Evolutionary conservation across 257 asterid species (phyloP).

Genomic region (Solanum sparsipilum): DNA sequence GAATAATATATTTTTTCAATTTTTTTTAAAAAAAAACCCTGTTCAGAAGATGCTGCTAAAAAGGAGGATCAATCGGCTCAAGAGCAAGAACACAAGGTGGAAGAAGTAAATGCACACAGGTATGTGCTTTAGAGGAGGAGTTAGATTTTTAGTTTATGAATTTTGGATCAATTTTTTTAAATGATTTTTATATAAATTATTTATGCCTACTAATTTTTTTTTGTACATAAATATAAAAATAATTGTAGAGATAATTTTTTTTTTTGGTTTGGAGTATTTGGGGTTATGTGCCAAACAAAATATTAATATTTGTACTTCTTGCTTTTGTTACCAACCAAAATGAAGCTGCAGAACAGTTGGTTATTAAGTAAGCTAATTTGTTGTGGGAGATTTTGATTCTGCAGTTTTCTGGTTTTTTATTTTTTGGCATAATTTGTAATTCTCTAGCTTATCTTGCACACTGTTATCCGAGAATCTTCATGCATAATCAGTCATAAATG

Average conservation of each 20-base stretch:
- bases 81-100: neutral
- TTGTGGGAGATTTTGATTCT: too few species aligned
- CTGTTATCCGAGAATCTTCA: neutral
- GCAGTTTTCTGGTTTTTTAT: too few species aligned
- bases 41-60: neutral
- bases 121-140: neutral
- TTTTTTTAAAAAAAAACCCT: neutral
- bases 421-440: too few species aligned
- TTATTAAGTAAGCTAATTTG: too few species aligned
- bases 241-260: too few species aligned
- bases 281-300: neutral
- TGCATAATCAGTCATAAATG: neutral
- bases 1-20: neutral
- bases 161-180: neutral
- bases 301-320: neutral
- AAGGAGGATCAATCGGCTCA: neutral
- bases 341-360: too few species aligned
- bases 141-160: neutral
- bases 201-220: neutral
- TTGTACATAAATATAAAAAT: too few species aligned
- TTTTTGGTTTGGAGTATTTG: neutral
- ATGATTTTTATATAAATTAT: neutral
- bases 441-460: neutral
- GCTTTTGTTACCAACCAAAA: too few species aligned
- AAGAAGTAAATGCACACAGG: neutral